These are phyloP conservation scores for Talaromyces verruculosus DNA, from an alignment of 2,329 filamentous ascomycete species.

Conservation along the genomic window DNA sequence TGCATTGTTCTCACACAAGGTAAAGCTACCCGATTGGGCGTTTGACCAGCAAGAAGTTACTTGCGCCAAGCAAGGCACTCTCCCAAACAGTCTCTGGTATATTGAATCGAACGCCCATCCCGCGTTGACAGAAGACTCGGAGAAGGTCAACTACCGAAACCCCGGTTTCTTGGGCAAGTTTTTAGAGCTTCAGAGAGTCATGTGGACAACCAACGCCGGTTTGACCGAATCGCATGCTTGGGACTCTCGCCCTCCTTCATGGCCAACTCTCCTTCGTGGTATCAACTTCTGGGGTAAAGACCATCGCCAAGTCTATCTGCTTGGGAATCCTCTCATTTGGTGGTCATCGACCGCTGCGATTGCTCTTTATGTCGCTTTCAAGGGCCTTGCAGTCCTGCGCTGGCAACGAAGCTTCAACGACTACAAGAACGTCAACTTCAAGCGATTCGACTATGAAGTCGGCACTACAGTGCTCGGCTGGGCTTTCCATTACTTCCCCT, in stretches of 20 bases:
- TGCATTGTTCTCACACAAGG: conserved; percentile 95
- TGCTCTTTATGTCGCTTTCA: conserved; percentile 75
- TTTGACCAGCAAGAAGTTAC: conserved; percentile 99
- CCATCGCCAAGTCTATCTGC: conserved; percentile 91
- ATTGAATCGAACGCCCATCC: conserved; percentile 89
- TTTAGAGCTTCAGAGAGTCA: conserved; percentile 93
- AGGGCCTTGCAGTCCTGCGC: conserved; percentile 79
- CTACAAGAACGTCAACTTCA: conserved; percentile 78
- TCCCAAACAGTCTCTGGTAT: conserved; percentile 98
- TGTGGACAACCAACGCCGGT: conserved; percentile 98
- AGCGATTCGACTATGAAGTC: conserved; percentile 96
- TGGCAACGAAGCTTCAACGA: conserved; percentile 94
- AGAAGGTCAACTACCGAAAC: conserved; percentile 93
- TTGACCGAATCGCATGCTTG: conserved; percentile 95
- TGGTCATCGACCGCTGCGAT: conserved; percentile 82
- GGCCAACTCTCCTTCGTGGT: conserved; percentile 86
- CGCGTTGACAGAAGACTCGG: conserved; percentile 68
- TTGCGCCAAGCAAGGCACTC: conserved; percentile 83
- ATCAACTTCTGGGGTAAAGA: conserved; percentile 99
- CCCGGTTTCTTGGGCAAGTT: conserved; percentile 98
- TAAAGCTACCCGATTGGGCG: conserved; percentile 97
- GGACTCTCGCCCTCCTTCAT: conserved; percentile 92
- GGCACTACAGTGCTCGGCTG: conserved; percentile 87
- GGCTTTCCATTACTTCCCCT: conserved; percentile 98
- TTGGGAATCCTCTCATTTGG: conserved; percentile 94